A percentile compares a stretch with the other conserved stretches of the same genome.
Conservation (phyloP, 139 green algal species). For the Eudorina sp. region DNA sequence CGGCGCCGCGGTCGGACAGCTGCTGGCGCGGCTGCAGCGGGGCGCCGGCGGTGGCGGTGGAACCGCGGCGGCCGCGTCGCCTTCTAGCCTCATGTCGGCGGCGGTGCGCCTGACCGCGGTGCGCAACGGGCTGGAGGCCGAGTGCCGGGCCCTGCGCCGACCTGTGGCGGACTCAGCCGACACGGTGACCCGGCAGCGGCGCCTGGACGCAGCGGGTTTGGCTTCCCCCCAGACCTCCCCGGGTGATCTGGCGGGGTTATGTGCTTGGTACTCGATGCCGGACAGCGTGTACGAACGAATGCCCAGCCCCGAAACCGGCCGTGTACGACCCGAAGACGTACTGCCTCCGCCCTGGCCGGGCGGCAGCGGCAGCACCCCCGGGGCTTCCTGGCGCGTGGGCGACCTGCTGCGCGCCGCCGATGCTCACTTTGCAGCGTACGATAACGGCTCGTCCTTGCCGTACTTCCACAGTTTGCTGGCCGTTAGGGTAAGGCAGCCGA, state of each 20-base stretch:
- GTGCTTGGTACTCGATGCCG: not conserved
- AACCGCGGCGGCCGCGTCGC: not conserved
- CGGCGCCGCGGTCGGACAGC: not conserved
- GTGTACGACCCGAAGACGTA: not conserved
- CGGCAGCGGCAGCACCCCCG: too few relatives aligned
- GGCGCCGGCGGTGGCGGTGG: too few relatives aligned
- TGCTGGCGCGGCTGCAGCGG: not conserved
- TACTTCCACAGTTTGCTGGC: constrained; percentile 16
- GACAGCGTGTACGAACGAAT: constrained; percentile 27
- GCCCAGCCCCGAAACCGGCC: not conserved
- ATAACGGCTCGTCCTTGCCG: not conserved
- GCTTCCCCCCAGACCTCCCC: too few relatives aligned
- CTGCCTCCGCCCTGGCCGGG: not conserved
- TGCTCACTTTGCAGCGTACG: not conserved
- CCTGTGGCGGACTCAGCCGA: too few relatives aligned
- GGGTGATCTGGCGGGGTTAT: not conserved
- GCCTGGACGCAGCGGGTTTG: too few relatives aligned
- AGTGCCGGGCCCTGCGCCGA: not conserved
- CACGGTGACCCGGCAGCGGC: not conserved
- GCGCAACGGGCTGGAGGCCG: not conserved
- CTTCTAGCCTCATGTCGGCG: not conserved
- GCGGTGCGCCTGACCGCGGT: constrained; percentile 25
- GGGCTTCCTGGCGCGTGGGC: not conserved
- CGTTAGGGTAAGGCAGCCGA: not conserved
- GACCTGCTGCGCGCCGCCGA: not conserved